Evolutionary conservation across 148 eudicot genomes (phyloP), one percentile per base, ranked within the genome.

Genomic region (Chenopodium album): DNA sequence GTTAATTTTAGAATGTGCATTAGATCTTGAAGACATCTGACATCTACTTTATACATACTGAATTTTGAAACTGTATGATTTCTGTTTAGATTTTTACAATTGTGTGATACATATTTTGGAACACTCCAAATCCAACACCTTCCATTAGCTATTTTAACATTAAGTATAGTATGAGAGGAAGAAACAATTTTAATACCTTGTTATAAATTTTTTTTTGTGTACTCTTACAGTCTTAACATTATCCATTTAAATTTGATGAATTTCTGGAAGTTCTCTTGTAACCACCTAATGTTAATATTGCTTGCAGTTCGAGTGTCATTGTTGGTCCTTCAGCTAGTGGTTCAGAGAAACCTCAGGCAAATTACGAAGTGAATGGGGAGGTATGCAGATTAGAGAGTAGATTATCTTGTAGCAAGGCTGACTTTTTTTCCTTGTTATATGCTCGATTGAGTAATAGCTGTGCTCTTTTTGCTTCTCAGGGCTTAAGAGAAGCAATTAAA

Each of bases 291-390:
- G 74, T 50, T 17, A 7, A 46, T 41, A 41, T 80, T 66, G 73
- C 73, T 76, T 85, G 65, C 91, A 82, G 92, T 85, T 87, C 85
- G 68, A 84, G 50, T 77, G 75, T 73, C n/a, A 78, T 85, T 78
- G 78, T 79, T 82, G 92, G 90, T 79, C 88, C 88, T 85, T 87
- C 88, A 37, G 80, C 87, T 54, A 75, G 84, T 78, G 82, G 81
- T 76, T 81, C 86, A 73, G 90, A 84, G 48, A 88, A 85, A 78
- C 84, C 88, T 79, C 63, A 69, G 48, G 78, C 80, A 41, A 78
- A 88, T 75, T 93, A 93, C 65, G 97, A 93, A 88, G 89, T 81
- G 68, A 93, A 88, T 83, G 97, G 97, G 79, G 97, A 93, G 97
- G 97, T 93, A 91, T 52, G 17, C 37, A 16, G 44, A 41, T 41